Evolutionary conservation across 2,329 filamentous ascomycete genomes (phyloP), one percentile per base, ranked within the genome.

Genomic region (Fusarium haematococcum): DNA sequence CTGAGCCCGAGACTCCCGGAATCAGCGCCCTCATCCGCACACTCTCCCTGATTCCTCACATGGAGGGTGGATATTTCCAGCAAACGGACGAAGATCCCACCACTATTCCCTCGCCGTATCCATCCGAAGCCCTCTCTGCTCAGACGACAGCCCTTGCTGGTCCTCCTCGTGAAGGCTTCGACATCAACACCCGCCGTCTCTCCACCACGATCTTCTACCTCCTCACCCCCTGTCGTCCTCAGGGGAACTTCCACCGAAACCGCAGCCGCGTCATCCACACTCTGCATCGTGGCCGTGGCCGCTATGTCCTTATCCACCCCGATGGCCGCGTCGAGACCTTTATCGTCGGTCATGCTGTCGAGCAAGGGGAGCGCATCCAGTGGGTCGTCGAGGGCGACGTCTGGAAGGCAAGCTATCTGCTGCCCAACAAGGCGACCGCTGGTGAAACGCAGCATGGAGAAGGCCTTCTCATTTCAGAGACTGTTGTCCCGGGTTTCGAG

Each of bases 331-430:
- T 93, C n/a, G 91, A 93, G 82, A 88, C 85, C 8, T 93, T 92
- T 75, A 80, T 91, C 5, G 92, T 93, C 1, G 92, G 91, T 0
- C 85, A 84, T 14, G 83, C 91, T 78, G 82, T 93, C 6, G 84
- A 83, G 5, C 81, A 78, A 0, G 91, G 91, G 1, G 92, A 94
- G 84, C 88, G 79, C 79, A 73, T 92, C 77, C 90, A 93, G 79
- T 94, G 91, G 91, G 85, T 92, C 69, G 91, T 94, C 9, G 90
- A 92, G 63, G 91, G 91, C 0, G 91, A 89, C 6, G 90, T 90
- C 79, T 94, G 88, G 79, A 94, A 93, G 82, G 88, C 88, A 13
- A 91, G 87, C 76, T 92, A 88, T 80, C 77, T 93, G 66, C 80
- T 92, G 5, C 73, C 72, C 18, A 30, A 41, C 52, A 63, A 71